Conservation (phyloP, 2,329 filamentous ascomycete species). For the Blastomyces gilchristii region DNA sequence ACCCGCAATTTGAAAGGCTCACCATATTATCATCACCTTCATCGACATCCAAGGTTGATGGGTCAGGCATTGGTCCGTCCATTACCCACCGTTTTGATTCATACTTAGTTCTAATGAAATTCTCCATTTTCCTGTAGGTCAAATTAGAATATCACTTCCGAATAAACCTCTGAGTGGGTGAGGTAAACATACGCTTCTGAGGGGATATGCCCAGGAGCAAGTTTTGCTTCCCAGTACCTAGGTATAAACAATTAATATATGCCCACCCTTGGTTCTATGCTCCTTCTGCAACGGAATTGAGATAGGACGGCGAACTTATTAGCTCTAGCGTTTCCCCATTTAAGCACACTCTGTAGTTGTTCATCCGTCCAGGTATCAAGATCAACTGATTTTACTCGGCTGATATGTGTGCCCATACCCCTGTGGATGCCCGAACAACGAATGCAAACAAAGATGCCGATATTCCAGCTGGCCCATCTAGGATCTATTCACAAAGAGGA, state of each 20-base stretch:
- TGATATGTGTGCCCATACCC: slow-evolving; percentile 98
- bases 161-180: slow-evolving; percentile 9
- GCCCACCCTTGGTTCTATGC: neutral
- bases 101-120: slow-evolving; percentile 98
- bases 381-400: slow-evolving; percentile 94
- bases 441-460: slow-evolving; percentile 96
- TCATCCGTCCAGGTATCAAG: slow-evolving; percentile 98
- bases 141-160: slow-evolving; percentile 3
- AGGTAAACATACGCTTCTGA: slow-evolving; percentile 58
- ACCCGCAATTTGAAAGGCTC: slow-evolving; percentile 41
- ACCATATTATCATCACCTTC: slow-evolving; percentile 76
- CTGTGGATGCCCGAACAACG: slow-evolving; percentile 97
- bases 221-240: slow-evolving; percentile 86
- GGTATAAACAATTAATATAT: slow-evolving; percentile 18
- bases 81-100: slow-evolving; percentile 99
- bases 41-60: slow-evolving; percentile 67
- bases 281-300: slow-evolving; percentile 9
- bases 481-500: slow-evolving; percentile 52
- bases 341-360: slow-evolving; percentile 84
- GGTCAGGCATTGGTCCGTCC: slow-evolving; percentile 90
- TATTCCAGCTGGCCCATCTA: slow-evolving; percentile 98
- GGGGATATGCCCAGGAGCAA: slow-evolving; percentile 80
- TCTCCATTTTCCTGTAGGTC: slow-evolving; percentile 72
- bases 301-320: slow-evolving; percentile 58
- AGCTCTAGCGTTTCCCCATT: slow-evolving; percentile 90